These are phyloP conservation scores for Aristolochia californica DNA, from an alignment of 164 flowering plant genomes.

Conservation along the genomic window DNA sequence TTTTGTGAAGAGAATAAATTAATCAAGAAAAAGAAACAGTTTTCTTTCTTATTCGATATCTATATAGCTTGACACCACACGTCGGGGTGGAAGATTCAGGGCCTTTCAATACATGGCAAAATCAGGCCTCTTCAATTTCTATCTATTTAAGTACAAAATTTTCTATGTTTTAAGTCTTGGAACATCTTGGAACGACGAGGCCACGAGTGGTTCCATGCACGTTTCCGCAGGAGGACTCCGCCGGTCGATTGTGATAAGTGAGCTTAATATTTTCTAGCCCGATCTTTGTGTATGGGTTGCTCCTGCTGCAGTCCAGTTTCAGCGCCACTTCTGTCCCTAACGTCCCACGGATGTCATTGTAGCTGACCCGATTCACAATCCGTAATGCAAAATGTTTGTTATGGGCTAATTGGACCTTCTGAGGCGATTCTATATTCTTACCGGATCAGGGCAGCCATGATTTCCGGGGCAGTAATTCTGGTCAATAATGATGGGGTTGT, in stretches of 20 bases:
- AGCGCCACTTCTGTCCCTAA: conserved; percentile 20
- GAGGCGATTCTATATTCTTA: too few relatives aligned
- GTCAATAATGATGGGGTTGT: conserved; percentile 24
- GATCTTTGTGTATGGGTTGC: conserved; percentile 19
- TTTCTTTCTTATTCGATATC: too few relatives aligned
- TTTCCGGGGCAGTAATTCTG: conserved; percentile 23
- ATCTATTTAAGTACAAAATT: too few relatives aligned
- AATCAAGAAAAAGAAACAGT: too few relatives aligned
- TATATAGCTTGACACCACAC: too few relatives aligned
- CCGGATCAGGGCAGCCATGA: conserved; percentile 22
- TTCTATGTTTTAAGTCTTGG: neutral
- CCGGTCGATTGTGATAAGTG: conserved; percentile 7
- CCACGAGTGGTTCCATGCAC: conserved; percentile 15
- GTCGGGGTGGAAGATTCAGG: too few relatives aligned
- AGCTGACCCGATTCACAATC: too few relatives aligned
- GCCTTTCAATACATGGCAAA: too few relatives aligned
- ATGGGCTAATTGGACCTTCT: too few relatives aligned
- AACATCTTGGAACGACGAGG: conserved; percentile 10
- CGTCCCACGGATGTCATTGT: conserved; percentile 17
- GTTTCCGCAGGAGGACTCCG: conserved; percentile 12
- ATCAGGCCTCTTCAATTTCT: too few relatives aligned
- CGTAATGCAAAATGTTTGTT: too few relatives aligned
- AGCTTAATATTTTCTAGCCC: conserved; percentile 17
- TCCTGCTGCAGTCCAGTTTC: conserved; percentile 17
- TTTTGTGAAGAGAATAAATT: too few relatives aligned